Evolutionary conservation across 768 basidiomycete species (phyloP).

Genomic region (Saitozyma sp.): DNA sequence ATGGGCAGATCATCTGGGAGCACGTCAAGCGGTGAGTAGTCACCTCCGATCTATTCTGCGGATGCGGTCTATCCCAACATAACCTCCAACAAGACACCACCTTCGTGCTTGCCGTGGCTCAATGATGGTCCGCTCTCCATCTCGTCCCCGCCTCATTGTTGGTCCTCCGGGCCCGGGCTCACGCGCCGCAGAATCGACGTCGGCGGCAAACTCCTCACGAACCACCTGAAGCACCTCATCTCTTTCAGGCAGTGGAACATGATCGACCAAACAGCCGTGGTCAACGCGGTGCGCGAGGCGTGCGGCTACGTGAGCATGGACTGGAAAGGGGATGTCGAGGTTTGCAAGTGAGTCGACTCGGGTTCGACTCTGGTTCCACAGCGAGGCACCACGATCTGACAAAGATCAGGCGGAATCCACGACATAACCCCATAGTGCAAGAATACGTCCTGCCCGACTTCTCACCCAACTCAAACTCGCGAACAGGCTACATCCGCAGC

Average conservation of each 20-base stretch:
- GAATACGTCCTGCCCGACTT: conserved; percentile 91
- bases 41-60: not conserved
- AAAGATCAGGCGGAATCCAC: conserved; percentile 54
- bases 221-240: conserved; percentile 88
- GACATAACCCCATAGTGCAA: conserved; percentile 69
- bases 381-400: conserved; percentile 5
- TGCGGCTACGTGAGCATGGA: conserved; percentile 79
- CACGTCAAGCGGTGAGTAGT: conserved; percentile 73
- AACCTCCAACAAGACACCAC: not conserved
- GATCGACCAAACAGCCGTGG: conserved; percentile 94
- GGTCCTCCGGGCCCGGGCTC: too few relatives aligned
- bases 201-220: conserved; percentile 91
- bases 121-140: too few relatives aligned
- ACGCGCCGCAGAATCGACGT: conserved; percentile 72
- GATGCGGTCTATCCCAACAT: too few relatives aligned
- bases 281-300: conserved; percentile 86
- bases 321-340: conserved; percentile 72
- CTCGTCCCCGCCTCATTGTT: too few relatives aligned
- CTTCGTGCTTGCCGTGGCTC: not conserved
- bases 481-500: conserved; percentile 56
- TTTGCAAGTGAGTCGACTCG: conserved; percentile 65
- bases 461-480: conserved; percentile 56
- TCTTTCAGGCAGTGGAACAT: conserved; percentile 98
- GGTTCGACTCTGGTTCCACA: not conserved
- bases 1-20: conserved; percentile 71